phyloP scores from a whole-genome alignment of 176 grass and related monocot genomes.

The Ensete ventricosum region DNA sequence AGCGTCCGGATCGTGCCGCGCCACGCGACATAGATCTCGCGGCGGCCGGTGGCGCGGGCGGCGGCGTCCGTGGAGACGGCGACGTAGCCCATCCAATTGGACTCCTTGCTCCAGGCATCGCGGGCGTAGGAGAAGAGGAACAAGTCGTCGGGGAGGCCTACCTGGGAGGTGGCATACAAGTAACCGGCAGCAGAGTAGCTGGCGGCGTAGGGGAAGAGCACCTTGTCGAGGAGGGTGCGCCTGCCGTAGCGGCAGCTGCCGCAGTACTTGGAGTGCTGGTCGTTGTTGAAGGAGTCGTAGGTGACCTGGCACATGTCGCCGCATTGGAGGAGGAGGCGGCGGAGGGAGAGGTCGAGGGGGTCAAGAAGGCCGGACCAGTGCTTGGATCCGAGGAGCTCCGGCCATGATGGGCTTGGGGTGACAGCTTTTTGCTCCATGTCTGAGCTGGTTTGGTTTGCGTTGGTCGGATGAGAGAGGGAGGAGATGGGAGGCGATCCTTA shows the following conservation, averaged over 20 bases:
- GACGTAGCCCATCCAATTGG: slow-evolving; percentile 88
- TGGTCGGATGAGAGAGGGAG: too few species aligned
- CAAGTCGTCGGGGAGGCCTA: slow-evolving; percentile 31
- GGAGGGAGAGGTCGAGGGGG: slow-evolving; percentile 64
- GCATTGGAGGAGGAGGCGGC: slow-evolving; percentile 61
- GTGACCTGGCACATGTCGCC: slow-evolving; percentile 87
- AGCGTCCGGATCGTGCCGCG: slow-evolving; percentile 74
- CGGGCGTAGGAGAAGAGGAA: slow-evolving; percentile 49
- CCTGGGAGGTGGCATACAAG: slow-evolving; percentile 57
- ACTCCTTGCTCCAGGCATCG: slow-evolving; percentile 88
- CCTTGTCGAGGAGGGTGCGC: slow-evolving; percentile 33
- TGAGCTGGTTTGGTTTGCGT: too few species aligned
- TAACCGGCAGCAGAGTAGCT: slow-evolving; percentile 42
- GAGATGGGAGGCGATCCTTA: background rate
- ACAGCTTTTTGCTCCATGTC: background rate
- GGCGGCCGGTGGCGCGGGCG: slow-evolving; percentile 36
- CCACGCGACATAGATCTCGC: slow-evolving; percentile 69
- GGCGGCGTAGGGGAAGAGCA: slow-evolving; percentile 37
- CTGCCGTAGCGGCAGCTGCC: slow-evolving; percentile 74
- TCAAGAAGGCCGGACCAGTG: slow-evolving; percentile 72
- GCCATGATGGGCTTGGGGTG: slow-evolving; percentile 28
- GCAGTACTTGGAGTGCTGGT: slow-evolving; percentile 49
- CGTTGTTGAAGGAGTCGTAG: slow-evolving; percentile 82
- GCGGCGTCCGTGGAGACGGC: slow-evolving; percentile 52
- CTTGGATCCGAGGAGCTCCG: slow-evolving; percentile 55